phyloP scores from a whole-genome alignment of 352 stramenopile genomes.

The Globisporangium megalacanthum region DNA sequence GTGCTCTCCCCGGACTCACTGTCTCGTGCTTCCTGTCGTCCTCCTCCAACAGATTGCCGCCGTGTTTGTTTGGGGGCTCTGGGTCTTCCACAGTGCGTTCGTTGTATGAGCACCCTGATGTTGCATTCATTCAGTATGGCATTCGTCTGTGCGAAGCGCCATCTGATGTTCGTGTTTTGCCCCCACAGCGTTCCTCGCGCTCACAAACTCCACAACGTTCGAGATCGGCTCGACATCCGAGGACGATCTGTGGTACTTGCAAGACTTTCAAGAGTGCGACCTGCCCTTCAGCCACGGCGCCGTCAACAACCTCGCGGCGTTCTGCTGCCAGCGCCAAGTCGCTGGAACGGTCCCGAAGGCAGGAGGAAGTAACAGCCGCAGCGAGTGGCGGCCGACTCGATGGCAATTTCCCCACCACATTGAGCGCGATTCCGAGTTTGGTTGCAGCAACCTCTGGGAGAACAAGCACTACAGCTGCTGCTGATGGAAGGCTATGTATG shows the following conservation, averaged over 20 bases:
- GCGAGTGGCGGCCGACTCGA: constrained; percentile 16
- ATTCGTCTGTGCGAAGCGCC: neutral
- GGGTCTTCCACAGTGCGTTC: constrained; percentile 31
- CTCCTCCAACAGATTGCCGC: constrained; percentile 2
- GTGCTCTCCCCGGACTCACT: neutral
- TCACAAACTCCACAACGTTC: constrained; percentile 67
- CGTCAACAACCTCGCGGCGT: constrained; percentile 28
- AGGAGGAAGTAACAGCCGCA: neutral
- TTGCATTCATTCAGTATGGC: neutral
- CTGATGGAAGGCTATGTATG: too few relatives aligned
- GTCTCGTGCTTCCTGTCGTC: neutral
- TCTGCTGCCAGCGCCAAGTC: constrained; percentile 23
- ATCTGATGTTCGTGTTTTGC: neutral
- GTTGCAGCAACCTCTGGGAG: constrained; percentile 53
- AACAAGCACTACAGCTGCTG: constrained; percentile 66
- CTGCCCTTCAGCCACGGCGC: constrained; percentile 60
- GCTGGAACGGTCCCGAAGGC: neutral
- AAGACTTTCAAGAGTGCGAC: constrained; percentile 53
- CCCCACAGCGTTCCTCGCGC: constrained; percentile 40
- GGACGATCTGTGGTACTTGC: constrained; percentile 59
- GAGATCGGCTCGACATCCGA: constrained; percentile 44
- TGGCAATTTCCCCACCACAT: constrained; percentile 28
- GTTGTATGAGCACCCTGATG: neutral
- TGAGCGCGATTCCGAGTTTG: constrained; percentile 33
- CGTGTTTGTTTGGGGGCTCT: constrained; percentile 19